phyloP scores from a whole-genome alignment of 306 rosid genomes.

The Fragaria vesca region DNA sequence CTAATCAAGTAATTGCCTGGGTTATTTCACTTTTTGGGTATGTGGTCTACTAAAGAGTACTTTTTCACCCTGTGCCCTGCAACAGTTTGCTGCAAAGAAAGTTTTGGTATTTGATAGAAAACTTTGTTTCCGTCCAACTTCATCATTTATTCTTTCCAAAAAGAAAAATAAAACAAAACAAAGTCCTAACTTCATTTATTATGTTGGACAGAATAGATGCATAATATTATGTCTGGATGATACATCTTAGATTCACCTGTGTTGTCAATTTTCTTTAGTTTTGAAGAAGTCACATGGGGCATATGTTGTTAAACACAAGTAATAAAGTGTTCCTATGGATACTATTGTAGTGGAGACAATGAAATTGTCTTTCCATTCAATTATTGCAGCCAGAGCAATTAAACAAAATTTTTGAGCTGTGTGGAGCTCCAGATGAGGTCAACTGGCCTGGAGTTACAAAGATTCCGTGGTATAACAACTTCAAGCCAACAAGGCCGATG shows the following conservation, averaged over 20 bases:
- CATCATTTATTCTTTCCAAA: too few species aligned
- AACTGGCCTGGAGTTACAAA: conserved; percentile 59
- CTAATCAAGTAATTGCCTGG: neutral
- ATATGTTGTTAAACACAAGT: conserved; percentile 5
- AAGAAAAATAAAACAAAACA: too few species aligned
- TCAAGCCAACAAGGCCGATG: conserved; percentile 51
- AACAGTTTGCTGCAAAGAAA: neutral
- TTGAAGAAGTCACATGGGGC: neutral
- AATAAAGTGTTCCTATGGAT: neutral
- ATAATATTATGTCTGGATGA: neutral
- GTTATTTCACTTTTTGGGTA: neutral
- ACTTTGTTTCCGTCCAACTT: too few species aligned
- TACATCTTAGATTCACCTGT: neutral
- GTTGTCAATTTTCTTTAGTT: neutral
- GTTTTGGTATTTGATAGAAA: neutral
- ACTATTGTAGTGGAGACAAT: neutral
- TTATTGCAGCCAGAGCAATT: conserved; percentile 48
- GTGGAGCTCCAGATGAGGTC: conserved; percentile 54
- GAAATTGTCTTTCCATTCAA: neutral
- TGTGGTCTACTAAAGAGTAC: too few species aligned
- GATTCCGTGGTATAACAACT: conserved; percentile 57
- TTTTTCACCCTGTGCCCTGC: neutral
- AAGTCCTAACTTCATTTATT: neutral
- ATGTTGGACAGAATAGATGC: neutral
- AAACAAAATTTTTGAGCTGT: conserved; percentile 52